These are phyloP conservation scores for Ambrosia trifida DNA, from an alignment of 129 eudicot species.

Conservation along the genomic window DNA sequence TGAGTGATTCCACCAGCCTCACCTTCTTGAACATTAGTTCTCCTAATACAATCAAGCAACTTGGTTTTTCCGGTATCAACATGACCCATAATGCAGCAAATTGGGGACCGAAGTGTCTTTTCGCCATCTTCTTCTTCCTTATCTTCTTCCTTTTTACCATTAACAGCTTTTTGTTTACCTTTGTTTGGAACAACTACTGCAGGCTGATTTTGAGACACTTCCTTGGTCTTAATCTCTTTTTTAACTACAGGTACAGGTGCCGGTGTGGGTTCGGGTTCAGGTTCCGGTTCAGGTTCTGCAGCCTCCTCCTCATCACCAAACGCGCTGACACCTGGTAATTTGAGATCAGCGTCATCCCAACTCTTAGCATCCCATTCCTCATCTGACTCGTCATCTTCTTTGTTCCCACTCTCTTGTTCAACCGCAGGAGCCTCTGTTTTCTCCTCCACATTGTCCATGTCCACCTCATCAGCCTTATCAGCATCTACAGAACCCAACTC, in stretches of 20 bases:
- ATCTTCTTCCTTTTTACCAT: slow-evolving; percentile 39
- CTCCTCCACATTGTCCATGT: slow-evolving; percentile 35
- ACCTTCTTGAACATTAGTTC: slow-evolving; percentile 98
- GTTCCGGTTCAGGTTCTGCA: slow-evolving; percentile 53
- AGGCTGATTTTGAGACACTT: slow-evolving; percentile 24
- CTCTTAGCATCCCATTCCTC: slow-evolving; percentile 99
- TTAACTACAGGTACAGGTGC: slow-evolving; percentile 44
- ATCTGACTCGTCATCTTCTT: slow-evolving; percentile 74
- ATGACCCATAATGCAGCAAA: slow-evolving; percentile 98
- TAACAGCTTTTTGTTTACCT: slow-evolving; percentile 33
- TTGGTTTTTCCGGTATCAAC: slow-evolving; percentile 98
- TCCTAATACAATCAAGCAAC: slow-evolving; percentile 90
- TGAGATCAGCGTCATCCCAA: slow-evolving; percentile 88
- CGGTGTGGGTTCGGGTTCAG: slow-evolving; percentile 45
- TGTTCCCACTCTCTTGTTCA: slow-evolving; percentile 40
- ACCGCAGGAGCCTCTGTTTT: slow-evolving; percentile 20
- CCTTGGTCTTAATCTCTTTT: slow-evolving; percentile 49
- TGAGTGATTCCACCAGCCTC: slow-evolving; percentile 99
- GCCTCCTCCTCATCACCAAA: slow-evolving; percentile 85
- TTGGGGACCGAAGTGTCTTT: slow-evolving; percentile 78
- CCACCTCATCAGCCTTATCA: slow-evolving; percentile 58
- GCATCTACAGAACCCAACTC: slow-evolving; percentile 46
- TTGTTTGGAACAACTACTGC: slow-evolving; percentile 39
- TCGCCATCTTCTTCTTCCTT: slow-evolving; percentile 45
- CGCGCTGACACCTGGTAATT: slow-evolving; percentile 68